Conservation (phyloP, 148 eudicot genomes). For the Rhododendron griersonianum region DNA sequence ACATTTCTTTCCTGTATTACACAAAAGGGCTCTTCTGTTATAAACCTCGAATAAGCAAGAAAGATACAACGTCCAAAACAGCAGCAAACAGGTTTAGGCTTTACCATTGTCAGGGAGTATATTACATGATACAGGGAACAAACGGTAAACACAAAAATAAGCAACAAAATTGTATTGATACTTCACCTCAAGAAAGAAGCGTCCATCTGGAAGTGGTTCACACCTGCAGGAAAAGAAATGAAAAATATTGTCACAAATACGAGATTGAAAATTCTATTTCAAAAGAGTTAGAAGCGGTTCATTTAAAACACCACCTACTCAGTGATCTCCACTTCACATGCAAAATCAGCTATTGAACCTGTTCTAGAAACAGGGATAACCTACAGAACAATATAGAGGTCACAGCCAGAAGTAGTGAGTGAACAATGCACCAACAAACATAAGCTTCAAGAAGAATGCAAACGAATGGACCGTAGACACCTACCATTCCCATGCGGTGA, state of each 20-base stretch:
- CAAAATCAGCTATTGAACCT: constrained; percentile 81
- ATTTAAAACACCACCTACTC: constrained; percentile 25
- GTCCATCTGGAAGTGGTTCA: constrained; percentile 98
- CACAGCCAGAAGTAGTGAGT: constrained; percentile 1
- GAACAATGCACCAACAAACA: neutral
- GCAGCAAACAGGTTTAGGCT: constrained; percentile 2
- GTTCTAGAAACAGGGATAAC: constrained; percentile 35
- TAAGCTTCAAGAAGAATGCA: constrained; percentile 9
- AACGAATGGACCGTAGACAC: constrained; percentile 19
- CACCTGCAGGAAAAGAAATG: constrained; percentile 53
- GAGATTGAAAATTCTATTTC: neutral
- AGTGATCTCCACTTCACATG: constrained; percentile 97
- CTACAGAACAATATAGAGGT: constrained; percentile 36
- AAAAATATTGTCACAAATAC: neutral
- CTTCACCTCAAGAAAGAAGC: constrained; percentile 90
- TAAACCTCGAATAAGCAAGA: neutral
- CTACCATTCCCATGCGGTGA: constrained; percentile 99
- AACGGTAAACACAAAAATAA: constrained; percentile 14
- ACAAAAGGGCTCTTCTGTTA: neutral
- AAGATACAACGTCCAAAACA: neutral
- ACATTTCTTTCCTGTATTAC: neutral
- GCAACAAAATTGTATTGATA: neutral
- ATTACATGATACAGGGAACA: constrained; percentile 13
- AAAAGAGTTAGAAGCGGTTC: neutral
- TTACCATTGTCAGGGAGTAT: neutral